Conservation (phyloP, 208 protist genomes). For the Crithidia sp. region DNA sequence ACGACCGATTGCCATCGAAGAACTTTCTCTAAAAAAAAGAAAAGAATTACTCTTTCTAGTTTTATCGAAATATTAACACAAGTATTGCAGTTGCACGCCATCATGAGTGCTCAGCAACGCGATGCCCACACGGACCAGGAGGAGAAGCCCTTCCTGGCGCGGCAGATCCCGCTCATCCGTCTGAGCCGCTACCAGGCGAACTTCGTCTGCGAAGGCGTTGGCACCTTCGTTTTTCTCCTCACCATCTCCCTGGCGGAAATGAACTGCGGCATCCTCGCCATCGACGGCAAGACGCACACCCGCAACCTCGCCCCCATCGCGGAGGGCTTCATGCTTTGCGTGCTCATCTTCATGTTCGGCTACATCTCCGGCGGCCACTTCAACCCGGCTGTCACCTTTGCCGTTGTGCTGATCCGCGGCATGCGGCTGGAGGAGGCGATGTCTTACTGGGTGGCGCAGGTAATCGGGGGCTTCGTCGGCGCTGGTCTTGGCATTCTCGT, state of each 20-base stretch:
- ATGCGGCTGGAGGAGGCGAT: conserved; percentile 78
- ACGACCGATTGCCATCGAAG: no score
- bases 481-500: conserved; percentile 58
- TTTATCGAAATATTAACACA: not conserved
- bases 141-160: conserved; percentile 51
- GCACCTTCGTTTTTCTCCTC: conserved; percentile 79
- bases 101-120: conserved; percentile 26
- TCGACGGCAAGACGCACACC: conserved; percentile 65
- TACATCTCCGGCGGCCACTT: conserved; percentile 87
- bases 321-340: conserved; percentile 78
- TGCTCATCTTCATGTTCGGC: conserved; percentile 85
- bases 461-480: conserved; percentile 74
- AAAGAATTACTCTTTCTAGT: not conserved
- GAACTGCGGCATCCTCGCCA: conserved; percentile 66
- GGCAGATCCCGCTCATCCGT: conserved; percentile 55
- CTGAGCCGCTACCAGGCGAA: conserved; percentile 67
- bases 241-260: conserved; percentile 80
- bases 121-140: conserved; percentile 16
- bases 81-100: not conserved
- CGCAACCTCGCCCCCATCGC: conserved; percentile 85
- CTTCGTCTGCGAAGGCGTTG: conserved; percentile 71
- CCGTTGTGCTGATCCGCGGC: conserved; percentile 62
- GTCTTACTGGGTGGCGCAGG: conserved; percentile 84
- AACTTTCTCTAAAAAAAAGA: no score
- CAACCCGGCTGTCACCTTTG: conserved; percentile 82